These are phyloP conservation scores for Apostasia shenzhenica DNA, from an alignment of 106 monocot genomes.

Conservation along the genomic window DNA sequence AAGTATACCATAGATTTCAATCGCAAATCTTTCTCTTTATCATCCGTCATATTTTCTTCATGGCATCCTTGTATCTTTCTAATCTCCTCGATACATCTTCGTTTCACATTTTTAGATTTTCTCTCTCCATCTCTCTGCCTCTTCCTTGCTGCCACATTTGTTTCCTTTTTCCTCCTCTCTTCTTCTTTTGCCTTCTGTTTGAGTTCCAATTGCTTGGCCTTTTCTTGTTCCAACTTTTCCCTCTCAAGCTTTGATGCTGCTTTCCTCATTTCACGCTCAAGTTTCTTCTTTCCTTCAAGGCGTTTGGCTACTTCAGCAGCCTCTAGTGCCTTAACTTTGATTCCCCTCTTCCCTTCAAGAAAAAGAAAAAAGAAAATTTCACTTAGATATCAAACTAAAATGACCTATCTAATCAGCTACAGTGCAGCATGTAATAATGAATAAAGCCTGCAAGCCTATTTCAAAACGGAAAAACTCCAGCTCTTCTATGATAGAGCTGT, in stretches of 20 bases:
- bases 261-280: slow-evolving; percentile 74
- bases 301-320: slow-evolving; percentile 83
- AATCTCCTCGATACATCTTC: slow-evolving; percentile 38
- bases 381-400: slow-evolving; percentile 2
- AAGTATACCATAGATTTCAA: slow-evolving; percentile 28
- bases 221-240: slow-evolving; percentile 58
- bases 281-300: slow-evolving; percentile 64
- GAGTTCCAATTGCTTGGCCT: slow-evolving; percentile 36
- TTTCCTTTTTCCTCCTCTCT: slow-evolving; percentile 66
- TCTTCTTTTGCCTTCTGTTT: slow-evolving; percentile 69
- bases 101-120: slow-evolving; percentile 58
- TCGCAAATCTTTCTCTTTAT: slow-evolving; percentile 25
- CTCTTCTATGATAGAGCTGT: too few species aligned
- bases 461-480: too few species aligned
- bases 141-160: slow-evolving; percentile 60
- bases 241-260: slow-evolving; percentile 64
- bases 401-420: not conserved
- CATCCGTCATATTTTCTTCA: slow-evolving; percentile 16
- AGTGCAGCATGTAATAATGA: too few species aligned
- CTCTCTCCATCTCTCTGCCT: slow-evolving; percentile 76
- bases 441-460: too few species aligned
- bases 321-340: slow-evolving; percentile 87
- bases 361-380: not conserved
- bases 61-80: slow-evolving; percentile 26
- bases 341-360: slow-evolving; percentile 65